Conservation (phyloP, 2,329 filamentous ascomycete genomes). For the Colletotrichum truncatum region DNA sequence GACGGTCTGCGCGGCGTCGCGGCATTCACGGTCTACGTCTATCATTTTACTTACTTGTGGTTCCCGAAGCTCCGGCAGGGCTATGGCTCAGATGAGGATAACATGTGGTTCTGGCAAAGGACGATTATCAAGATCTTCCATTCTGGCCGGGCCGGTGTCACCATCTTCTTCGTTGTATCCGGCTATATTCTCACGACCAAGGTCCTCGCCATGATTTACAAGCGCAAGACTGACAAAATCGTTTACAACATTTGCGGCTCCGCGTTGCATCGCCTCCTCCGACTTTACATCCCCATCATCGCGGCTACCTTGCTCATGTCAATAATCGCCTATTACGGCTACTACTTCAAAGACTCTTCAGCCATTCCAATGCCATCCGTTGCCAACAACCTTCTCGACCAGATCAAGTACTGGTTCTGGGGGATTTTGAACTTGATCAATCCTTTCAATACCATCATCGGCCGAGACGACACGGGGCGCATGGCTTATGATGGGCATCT, state of each 20-base stretch:
- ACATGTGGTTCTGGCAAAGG: slow-evolving; percentile 55
- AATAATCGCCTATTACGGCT: slow-evolving; percentile 34
- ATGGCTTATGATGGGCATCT: slow-evolving; percentile 63
- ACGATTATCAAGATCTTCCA: slow-evolving; percentile 63
- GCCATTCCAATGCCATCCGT: not conserved
- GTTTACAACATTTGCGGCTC: slow-evolving; percentile 56
- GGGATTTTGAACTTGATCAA: slow-evolving; percentile 36
- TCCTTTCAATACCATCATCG: slow-evolving; percentile 22
- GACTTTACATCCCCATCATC: slow-evolving; percentile 59
- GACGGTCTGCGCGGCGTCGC: slow-evolving; percentile 66
- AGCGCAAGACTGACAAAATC: slow-evolving; percentile 45
- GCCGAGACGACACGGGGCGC: slow-evolving; percentile 5
- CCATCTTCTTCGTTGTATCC: slow-evolving; percentile 69
- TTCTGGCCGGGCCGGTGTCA: slow-evolving; percentile 64
- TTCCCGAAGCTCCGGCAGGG: slow-evolving; percentile 32
- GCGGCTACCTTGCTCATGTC: slow-evolving; percentile 58
- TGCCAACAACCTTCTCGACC: slow-evolving; percentile 39
- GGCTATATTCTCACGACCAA: slow-evolving; percentile 68
- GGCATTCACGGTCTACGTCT: slow-evolving; percentile 64
- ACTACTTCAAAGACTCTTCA: not conserved
- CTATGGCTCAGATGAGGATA: slow-evolving; percentile 54
- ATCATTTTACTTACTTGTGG: slow-evolving; percentile 50
- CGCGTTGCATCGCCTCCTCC: slow-evolving; percentile 59
- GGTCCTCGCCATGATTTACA: slow-evolving; percentile 54
- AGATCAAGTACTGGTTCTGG: slow-evolving; percentile 56